A percentile compares a stretch with the other conserved stretches of the same genome.
Evolutionary conservation across 371 early-diverging fungal genomes (phyloP).

Genomic region (Rhizopus stolonifer): DNA sequence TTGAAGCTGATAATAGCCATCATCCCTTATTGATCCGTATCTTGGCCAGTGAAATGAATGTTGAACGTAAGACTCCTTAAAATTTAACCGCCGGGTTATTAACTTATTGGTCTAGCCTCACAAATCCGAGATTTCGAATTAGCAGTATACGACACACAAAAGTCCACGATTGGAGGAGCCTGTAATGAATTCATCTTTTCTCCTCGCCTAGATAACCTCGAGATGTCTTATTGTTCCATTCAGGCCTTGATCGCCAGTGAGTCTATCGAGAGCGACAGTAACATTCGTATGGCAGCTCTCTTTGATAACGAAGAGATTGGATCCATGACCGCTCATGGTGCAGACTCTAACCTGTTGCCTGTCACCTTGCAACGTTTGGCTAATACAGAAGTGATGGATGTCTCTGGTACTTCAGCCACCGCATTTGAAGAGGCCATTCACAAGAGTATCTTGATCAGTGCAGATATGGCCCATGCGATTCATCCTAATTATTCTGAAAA

Average conservation of each 20-base stretch:
- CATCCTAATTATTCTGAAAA: constrained; percentile 89
- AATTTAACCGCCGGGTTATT: no score
- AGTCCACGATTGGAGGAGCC: constrained; percentile 84
- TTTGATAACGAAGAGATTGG: constrained; percentile 99
- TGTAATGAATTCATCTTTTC: constrained; percentile 93
- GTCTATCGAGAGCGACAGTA: constrained; percentile 63
- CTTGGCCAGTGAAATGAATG: constrained; percentile 72
- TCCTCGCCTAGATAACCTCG: constrained; percentile 93
- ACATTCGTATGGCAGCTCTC: constrained; percentile 84
- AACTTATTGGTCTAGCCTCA: constrained; percentile 39
- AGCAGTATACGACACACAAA: constrained; percentile 80
- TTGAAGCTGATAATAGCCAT: constrained; percentile 57
- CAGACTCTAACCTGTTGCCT: constrained; percentile 87
- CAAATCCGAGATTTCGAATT: constrained; percentile 94
- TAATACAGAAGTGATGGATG: constrained; percentile 34
- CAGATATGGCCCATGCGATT: constrained; percentile 95
- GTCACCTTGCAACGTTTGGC: constrained; percentile 66
- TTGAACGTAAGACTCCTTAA: constrained; percentile 52
- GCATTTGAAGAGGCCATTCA: constrained; percentile 85
- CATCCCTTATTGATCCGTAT: constrained; percentile 76
- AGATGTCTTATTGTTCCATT: constrained; percentile 85
- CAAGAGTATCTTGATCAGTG: constrained; percentile 85
- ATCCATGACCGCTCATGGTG: constrained; percentile 93
- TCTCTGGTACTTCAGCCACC: constrained; percentile 31
- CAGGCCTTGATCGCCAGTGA: constrained; percentile 59